Evolutionary conservation across 2,329 filamentous ascomycete species (phyloP).

Genomic region (Ceratocystis diversiconidia): DNA sequence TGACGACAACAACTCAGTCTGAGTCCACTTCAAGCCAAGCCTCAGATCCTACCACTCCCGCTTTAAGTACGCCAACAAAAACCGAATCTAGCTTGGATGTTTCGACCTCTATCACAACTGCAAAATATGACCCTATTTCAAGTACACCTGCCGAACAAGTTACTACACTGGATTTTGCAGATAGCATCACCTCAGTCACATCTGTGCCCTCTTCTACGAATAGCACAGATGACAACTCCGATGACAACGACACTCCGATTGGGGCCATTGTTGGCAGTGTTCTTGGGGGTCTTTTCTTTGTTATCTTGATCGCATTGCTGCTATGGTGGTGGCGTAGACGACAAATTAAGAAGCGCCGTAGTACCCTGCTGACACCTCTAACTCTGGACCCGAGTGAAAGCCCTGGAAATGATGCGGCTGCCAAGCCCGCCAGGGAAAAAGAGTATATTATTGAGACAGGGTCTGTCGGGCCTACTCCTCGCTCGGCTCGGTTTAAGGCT

Average conservation of each 20-base stretch:
- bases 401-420: conserved; percentile 18
- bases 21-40: background rate
- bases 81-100: background rate
- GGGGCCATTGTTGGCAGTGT: conserved; percentile 38
- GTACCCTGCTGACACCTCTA: conserved; percentile 36
- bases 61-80: background rate
- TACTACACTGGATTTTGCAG: conserved; percentile 7
- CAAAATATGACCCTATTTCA: background rate
- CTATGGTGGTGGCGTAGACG: conserved; percentile 38
- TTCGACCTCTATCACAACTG: background rate
- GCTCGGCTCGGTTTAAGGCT: conserved; percentile 30
- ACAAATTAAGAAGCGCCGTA: conserved; percentile 30
- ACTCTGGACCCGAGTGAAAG: conserved; percentile 24
- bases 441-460: conserved; percentile 32
- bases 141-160: conserved; percentile 8
- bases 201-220: background rate
- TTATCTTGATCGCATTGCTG: conserved; percentile 34
- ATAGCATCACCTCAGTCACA: background rate
- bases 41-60: background rate
- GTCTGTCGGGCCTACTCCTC: conserved; percentile 37
- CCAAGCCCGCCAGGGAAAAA: conserved; percentile 22
- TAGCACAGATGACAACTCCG: conserved; percentile 9
- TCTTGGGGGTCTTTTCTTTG: conserved; percentile 34
- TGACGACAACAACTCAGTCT: background rate
- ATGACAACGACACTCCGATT: conserved; percentile 24